Conservation (phyloP, 139 green algal species). For the Penium margaritaceum region DNA sequence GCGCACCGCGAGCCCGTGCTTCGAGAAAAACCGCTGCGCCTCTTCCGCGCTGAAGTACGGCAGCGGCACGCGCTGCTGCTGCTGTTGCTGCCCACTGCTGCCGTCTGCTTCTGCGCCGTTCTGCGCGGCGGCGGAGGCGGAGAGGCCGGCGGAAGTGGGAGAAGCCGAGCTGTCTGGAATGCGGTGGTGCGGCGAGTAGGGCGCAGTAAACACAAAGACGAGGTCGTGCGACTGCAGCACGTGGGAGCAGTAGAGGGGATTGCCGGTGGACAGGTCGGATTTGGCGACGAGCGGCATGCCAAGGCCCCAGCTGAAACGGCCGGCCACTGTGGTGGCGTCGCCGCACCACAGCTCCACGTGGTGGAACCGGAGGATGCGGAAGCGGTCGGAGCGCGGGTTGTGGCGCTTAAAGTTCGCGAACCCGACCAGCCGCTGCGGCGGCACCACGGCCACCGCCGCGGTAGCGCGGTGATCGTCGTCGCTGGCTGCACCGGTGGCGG, state of each 20-base stretch:
- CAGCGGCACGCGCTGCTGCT: too few species aligned
- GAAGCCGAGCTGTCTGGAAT: too few species aligned
- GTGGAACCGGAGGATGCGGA: conserved; percentile 75
- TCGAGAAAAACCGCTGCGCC: conserved; percentile 62
- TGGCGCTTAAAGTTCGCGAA: conserved; percentile 38
- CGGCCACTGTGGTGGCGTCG: conserved; percentile 74
- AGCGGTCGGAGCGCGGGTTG: conserved; percentile 61
- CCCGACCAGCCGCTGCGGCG: conserved; percentile 20
- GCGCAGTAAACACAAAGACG: conserved; percentile 85
- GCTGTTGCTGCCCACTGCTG: too few species aligned
- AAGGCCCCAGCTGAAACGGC: conserved; percentile 80
- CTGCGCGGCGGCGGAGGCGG: too few species aligned
- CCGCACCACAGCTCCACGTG: conserved; percentile 87
- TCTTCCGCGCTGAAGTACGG: conserved; percentile 26
- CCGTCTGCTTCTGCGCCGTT: too few species aligned
- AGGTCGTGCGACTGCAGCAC: conserved; percentile 78
- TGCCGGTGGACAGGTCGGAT: conserved; percentile 75
- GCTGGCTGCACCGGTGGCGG: too few species aligned
- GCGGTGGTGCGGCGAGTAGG: conserved; percentile 63
- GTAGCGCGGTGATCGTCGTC: too few species aligned
- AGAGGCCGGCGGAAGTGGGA: too few species aligned
- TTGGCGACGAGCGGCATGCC: conserved; percentile 82
- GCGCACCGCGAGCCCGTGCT: conserved; percentile 79
- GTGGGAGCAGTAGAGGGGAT: conserved; percentile 79
- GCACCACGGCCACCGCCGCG: too few species aligned